phyloP scores from a whole-genome alignment of 73 alveolate species.

The Symbiodinium natans region DNA sequence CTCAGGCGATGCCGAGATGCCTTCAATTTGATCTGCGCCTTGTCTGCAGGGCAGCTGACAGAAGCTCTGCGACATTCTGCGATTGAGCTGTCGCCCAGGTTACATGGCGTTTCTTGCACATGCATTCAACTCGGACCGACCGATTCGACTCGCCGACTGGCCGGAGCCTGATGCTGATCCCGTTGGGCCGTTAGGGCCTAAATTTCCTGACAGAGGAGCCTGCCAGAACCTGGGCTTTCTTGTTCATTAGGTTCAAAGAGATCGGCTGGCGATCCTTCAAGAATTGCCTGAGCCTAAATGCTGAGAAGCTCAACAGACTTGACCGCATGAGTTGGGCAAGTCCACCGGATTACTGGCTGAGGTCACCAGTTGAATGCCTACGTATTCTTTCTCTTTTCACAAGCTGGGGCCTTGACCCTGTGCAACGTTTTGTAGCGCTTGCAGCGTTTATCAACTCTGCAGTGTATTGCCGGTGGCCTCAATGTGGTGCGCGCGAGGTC shows the following conservation, averaged over 20 bases:
- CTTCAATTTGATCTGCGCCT: constrained; percentile 29
- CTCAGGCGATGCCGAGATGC: constrained; percentile 55
- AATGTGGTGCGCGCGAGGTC: background rate
- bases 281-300: constrained; percentile 17
- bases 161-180: constrained; percentile 7
- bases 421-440: too few relatives aligned
- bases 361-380: constrained; percentile 81
- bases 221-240: too few relatives aligned
- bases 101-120: constrained; percentile 87
- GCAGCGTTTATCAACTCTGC: too few relatives aligned
- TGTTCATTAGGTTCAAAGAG: background rate
- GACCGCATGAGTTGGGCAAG: background rate
- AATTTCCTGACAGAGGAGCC: too few relatives aligned
- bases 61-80: too few relatives aligned
- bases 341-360: too few relatives aligned
- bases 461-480: background rate
- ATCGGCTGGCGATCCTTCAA: constrained; percentile 90
- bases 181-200: background rate
- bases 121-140: constrained; percentile 87
- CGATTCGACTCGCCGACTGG: constrained; percentile 90
- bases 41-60: too few relatives aligned
- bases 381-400: constrained; percentile 87
- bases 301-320: background rate
- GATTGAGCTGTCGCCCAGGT: background rate
- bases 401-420: too few relatives aligned